phyloP scores from a whole-genome alignment of 306 rosid genomes.

The Hippophae rhamnoides region DNA sequence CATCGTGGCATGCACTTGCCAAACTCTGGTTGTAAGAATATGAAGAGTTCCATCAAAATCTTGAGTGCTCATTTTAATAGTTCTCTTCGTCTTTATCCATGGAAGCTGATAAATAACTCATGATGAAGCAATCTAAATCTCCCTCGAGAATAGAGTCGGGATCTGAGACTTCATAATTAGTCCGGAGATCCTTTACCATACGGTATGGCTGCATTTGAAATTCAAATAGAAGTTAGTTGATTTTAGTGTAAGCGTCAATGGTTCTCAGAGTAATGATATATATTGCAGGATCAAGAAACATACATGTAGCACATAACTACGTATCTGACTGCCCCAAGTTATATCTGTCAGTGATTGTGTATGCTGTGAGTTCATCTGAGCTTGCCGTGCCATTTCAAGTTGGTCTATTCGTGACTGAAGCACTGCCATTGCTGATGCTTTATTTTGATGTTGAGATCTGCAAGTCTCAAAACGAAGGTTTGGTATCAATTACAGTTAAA shows the following conservation, averaged over 20 bases:
- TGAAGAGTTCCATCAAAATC: no score
- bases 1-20: no score
- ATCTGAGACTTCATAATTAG: constrained; percentile 83
- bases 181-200: constrained; percentile 94
- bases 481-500: not conserved
- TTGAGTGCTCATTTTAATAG: no score
- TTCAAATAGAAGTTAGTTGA: constrained; percentile 11
- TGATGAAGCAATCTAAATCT: constrained; percentile 75
- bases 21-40: no score
- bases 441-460: constrained; percentile 91
- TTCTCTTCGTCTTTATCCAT: constrained; percentile 50
- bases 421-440: constrained; percentile 92
- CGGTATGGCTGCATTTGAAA: constrained; percentile 70
- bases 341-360: constrained; percentile 89
- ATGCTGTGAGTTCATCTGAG: constrained; percentile 69
- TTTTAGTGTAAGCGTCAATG: constrained; percentile 1
- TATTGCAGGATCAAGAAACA: constrained; percentile 17
- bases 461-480: constrained; percentile 8
- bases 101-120: constrained; percentile 74
- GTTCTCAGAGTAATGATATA: not conserved
- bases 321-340: constrained; percentile 95
- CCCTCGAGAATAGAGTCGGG: constrained; percentile 89
- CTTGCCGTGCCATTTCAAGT: constrained; percentile 84
- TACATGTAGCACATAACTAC: constrained; percentile 93
- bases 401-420: constrained; percentile 89